Evolutionary conservation across 345 rosid genomes (phyloP), one percentile per base, ranked within the genome.

Genomic region (Euphorbia lathyris): DNA sequence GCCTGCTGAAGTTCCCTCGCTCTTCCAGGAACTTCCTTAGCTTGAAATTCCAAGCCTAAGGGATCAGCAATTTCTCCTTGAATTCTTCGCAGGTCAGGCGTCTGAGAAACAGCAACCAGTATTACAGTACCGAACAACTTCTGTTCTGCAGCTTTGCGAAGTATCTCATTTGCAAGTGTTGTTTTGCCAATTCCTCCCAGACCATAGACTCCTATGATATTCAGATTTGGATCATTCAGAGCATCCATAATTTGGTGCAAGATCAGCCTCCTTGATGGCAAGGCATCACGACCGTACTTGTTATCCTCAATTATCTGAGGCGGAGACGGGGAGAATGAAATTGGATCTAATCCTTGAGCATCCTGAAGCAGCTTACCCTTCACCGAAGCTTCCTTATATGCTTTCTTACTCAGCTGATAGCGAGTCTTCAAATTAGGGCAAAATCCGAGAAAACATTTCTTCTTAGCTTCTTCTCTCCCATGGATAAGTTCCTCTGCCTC

Each of bases 371-470:
- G 61, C 14, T 2, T n/a, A 8, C 0, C 20, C 38, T 56, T 9
- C 0, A 23, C 26, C 38, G 4, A 23, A 11, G 48, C 32, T 32
- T 22, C 30, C 52, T 22, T 36, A 4, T 7, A 9, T 6, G 51
- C 51, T 68, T 23, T 23, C 34, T 29, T 29, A 22, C 71, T 10
- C 0, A 34, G 25, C 36, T 13, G 20, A 17, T 55, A 55, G 40
- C 57, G 19, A 11, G 11, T 36, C 63, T 55, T 53, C 36, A 29
- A 23, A 55, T 68, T 25, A n/a, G 71, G 36, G 53, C 58, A 66
- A 42, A 66, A 30, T 11, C 26, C 58, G 25, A 9, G 1, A 3
- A 27, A 66, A 17, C 59, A 66, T 17, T 38, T 66, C 43, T 52
- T 50, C 25, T 26, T 66, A 19, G 29, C 59, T 7, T 50, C 14